Evolutionary conservation across 1,139 yeast species (phyloP).

Genomic region (Pichia sp.): DNA sequence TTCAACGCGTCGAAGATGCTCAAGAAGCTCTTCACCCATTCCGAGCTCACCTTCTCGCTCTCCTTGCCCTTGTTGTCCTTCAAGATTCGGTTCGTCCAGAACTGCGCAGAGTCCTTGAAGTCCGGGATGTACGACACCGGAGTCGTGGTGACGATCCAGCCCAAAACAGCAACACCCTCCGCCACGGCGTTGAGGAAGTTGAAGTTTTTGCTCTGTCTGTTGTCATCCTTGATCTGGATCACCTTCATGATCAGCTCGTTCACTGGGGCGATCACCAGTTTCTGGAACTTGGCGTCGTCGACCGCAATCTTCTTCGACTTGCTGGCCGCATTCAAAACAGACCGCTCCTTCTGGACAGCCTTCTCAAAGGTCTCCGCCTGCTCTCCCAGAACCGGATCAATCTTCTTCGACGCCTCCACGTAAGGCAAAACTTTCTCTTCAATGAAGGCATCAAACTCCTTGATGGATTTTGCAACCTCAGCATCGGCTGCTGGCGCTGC

Average conservation of each 20-base stretch:
- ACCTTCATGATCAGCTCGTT: constrained; percentile 57
- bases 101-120: constrained; percentile 85
- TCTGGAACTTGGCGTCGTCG: constrained; percentile 49
- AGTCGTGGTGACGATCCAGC: constrained; percentile 80
- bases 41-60: constrained; percentile 51
- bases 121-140: constrained; percentile 71
- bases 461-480: constrained; percentile 42
- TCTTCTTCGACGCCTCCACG: constrained; percentile 48
- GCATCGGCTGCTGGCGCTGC: constrained; percentile 17
- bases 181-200: constrained; percentile 78
- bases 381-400: constrained; percentile 62
- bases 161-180: constrained; percentile 86
- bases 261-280: constrained; percentile 58
- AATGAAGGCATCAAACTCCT: constrained; percentile 53
- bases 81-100: constrained; percentile 87
- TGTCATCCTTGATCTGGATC: constrained; percentile 63
- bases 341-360: constrained; percentile 59
- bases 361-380: constrained; percentile 51
- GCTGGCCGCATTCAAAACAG: constrained; percentile 56
- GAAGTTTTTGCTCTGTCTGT: constrained; percentile 59
- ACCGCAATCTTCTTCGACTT: constrained; percentile 62
- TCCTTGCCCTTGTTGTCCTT: constrained; percentile 66
- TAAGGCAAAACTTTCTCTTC: constrained; percentile 56
- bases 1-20: constrained; percentile 65
- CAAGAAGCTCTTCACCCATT: constrained; percentile 74